Base-by-base conservation (phyloP, 768 basidiomycete species). In the Suillus weaverae region DNA sequence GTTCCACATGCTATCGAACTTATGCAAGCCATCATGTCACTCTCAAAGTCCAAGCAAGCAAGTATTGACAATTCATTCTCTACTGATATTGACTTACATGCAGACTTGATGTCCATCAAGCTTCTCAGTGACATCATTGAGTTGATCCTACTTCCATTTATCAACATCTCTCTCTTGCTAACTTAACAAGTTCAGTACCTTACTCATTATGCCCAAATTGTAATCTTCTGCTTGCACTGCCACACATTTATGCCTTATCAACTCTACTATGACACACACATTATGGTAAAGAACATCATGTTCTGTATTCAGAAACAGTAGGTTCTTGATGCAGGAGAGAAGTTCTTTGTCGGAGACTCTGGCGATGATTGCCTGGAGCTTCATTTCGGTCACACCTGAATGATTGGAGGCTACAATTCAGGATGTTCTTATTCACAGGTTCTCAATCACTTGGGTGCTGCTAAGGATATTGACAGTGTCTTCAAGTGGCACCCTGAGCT, bases 361-460 rank as follows among this genome's bases (percentile, higher is more conserved):
- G 77, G 77, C 10, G 70, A 73, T 55, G 74, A 79, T 63, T 67
- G n/a, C 10, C n/a, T 78, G 2, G 76, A 78, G 62, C 43, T 67
- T 18, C 50, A 74, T 1, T 78, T 78, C 65, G 73, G 72, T 0
- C 62, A 68, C 0, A 48, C 69, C 18, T 63, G 71, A 2, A 75
- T 73, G 74, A 69, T 66, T 14, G 68, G 68, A 2, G 64, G 68
- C 0, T 66, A 70, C 39, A 54, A 64, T 30, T 66, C 71, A 68
- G 18, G 68, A 69, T 39, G 66, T 70, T 51, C 60, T 71, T 64
- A 57, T 20, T 11, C 26, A 26, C 26, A 26, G 26, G 26, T 26
- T 26, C 26, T 26, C 26, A 2, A 26, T 26, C 26, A 2, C 26
- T 26, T 26, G 26, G 26, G 26, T 1, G 26, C 26, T 26, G 26